Evolutionary conservation across 805 yeast genomes (phyloP), one percentile per base, ranked within the genome.

Genomic region (Candida succiphila): DNA sequence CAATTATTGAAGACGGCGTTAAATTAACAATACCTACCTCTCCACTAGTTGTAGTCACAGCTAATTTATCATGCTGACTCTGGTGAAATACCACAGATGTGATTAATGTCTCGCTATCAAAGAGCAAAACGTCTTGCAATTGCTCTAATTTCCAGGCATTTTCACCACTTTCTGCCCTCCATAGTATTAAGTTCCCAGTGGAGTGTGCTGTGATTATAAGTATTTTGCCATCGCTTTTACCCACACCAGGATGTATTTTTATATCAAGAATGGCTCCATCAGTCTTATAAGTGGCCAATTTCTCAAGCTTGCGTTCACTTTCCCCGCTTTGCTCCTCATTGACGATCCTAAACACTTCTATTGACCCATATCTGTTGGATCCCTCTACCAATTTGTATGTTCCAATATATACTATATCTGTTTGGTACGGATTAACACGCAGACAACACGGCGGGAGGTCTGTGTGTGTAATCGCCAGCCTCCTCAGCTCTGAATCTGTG

Each of bases 361-460:
- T 49, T 2, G 72, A 58, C 1, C 98, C 98, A 30, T 72, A 67
- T 37, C 96, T 63, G 1, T 49, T 43, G 1, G 80, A 78, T 13
- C 67, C 60, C 8, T 65, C 62, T 43, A 84, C 76, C 25, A 89
- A 61, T 35, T 79, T 72, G 51, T 92, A 89, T 0, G 96, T 87
- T 0, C 96, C 97, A 1, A 85, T 53, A 9, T 85, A 49, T 2
- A 85, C 41, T 8, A 69, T 48, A 0, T 66, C 45, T 4, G 55
- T 45, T 28, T 75, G 72, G 0, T 47, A 37, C 0, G 82, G 81
- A 33, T 69, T 72, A 8, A 78, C 65, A 25, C 78, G 64, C 4
- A 89, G 54, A 29, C 84, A 78, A 52, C 97, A 92, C 1, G 97
- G 96, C 1, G 97, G 97, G 2, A 75, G 59, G 2, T 60, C 54